Base-by-base conservation (phyloP, 257 asterid species). In the Solanum raphanifolium region DNA sequence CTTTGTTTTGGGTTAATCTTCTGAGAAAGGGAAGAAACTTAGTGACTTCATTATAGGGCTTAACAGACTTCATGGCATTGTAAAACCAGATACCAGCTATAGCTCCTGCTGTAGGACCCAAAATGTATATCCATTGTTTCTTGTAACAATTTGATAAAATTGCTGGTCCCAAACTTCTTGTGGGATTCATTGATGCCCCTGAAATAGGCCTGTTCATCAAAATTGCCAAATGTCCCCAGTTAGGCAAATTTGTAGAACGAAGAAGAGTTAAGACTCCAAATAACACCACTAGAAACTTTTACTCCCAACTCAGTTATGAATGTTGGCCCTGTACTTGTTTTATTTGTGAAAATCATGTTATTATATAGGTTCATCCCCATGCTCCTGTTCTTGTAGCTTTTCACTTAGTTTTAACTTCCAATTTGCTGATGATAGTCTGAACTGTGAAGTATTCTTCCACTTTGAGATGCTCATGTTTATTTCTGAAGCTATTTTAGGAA, bases 121-220 rank as follows among this genome's bases (percentile, higher is more conserved):
- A n/a, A 5, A 91, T 29, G 68, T 88, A 89, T 79, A 89, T 88
- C 91, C 92, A 91, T 79, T 88, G 9, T 48, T 89, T 88, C 65
- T 21, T 75, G 83, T 88, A 91, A 5, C 84, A 29, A 27, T 83
- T 88, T 46, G 83, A 73, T 46, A 88, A 85, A 35, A 91, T 89
- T 68, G 91, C 89, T 79, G 93, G 93, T 10, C 91, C 91, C 71
- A 91, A 89, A 87, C 91, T 91, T 83, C 91, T 88, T 43, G 88
- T 90, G 6, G 93, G 91, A 38, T 91, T 89, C 91, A 89, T 91
- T 20, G 93, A 91, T 34, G 90, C 91, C 66, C 93, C 92, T 4
- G 91, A 86, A 16, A 88, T 86, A 5, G 91, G 88, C 91, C 89
- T 91, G 87, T 23, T 55, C 69, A 88, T 35, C 55, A 73, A 27